A percentile compares a stretch with the other conserved stretches of the same genome.
These are phyloP conservation scores for Dendrobium chrysotoxum DNA, from an alignment of 106 monocot species.

Conservation along the genomic window DNA sequence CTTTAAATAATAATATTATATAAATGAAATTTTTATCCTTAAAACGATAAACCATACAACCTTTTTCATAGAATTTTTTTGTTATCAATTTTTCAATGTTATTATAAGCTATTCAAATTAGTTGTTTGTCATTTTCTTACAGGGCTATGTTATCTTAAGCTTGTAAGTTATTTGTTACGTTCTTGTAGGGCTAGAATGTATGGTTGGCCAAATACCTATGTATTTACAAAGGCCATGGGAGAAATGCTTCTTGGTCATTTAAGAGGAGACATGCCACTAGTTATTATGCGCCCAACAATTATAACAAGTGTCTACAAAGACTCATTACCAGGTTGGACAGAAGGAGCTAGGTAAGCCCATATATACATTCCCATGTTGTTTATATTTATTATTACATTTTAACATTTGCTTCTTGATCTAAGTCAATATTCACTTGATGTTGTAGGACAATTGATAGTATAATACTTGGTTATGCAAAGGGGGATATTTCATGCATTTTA, in stretches of 20 bases:
- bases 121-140: neutral
- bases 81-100: too few relatives aligned
- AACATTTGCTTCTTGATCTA: neutral
- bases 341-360: conserved; percentile 41
- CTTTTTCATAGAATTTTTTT: too few relatives aligned
- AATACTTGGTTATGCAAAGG: conserved; percentile 50
- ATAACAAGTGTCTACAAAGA: conserved; percentile 76
- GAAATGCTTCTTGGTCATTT: conserved; percentile 63
- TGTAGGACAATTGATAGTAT: conserved; percentile 66
- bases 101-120: too few relatives aligned
- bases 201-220: conserved; percentile 90
- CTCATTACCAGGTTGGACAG: conserved; percentile 78
- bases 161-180: too few relatives aligned
- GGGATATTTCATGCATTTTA: conserved; percentile 46
- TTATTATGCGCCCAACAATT: conserved; percentile 65
- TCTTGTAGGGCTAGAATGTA: conserved; percentile 20
- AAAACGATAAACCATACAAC: too few relatives aligned
- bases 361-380: too few relatives aligned
- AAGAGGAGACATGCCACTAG: conserved; percentile 48
- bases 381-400: neutral
- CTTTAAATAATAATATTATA: too few relatives aligned
- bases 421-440: neutral
- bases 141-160: conserved; percentile 24
- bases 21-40: too few relatives aligned
- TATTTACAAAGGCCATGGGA: conserved; percentile 79